Evolutionary conservation across 2,329 filamentous ascomycete species (phyloP).

Genomic region (Rhynchosporium agropyri): DNA sequence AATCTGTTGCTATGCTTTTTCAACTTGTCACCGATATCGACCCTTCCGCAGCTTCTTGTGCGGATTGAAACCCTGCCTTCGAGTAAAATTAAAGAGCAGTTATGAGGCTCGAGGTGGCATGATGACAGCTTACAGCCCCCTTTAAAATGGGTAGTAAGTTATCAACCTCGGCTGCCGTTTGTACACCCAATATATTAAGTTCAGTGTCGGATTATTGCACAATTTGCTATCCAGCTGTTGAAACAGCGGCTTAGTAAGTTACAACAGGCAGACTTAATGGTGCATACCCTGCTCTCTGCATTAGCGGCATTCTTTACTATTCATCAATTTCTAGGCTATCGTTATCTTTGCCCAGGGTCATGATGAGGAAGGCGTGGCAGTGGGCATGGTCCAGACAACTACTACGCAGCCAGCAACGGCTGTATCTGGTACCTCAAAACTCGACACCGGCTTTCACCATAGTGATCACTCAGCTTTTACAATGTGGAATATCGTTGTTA

Average conservation of each 20-base stretch:
- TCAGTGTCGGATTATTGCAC: not conserved
- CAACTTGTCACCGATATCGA: no score
- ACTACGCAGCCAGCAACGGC: constrained; percentile 18
- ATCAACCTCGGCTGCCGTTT: not conserved
- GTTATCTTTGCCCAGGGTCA: constrained; percentile 25
- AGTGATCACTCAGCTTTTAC: constrained; percentile 45
- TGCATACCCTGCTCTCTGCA: no score
- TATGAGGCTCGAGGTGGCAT: not conserved
- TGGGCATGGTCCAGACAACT: constrained; percentile 31
- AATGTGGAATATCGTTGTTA: constrained; percentile 65
- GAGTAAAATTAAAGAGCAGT: no score
- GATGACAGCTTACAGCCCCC: not conserved
- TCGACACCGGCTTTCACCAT: constrained; percentile 47
- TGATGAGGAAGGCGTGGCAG: constrained; percentile 42
- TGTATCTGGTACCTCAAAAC: constrained; percentile 24
- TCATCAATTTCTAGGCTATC: not conserved
- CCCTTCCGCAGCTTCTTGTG: no score
- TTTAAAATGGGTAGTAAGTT: not conserved
- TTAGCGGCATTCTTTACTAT: not conserved
- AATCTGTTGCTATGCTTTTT: no score
- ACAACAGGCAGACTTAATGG: no score
- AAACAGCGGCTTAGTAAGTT: not conserved
- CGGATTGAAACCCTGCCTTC: no score
- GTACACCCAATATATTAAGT: not conserved
- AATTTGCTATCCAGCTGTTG: not conserved